phyloP scores from a whole-genome alignment of 139 green algal genomes.

The Ulvella scutata region DNA sequence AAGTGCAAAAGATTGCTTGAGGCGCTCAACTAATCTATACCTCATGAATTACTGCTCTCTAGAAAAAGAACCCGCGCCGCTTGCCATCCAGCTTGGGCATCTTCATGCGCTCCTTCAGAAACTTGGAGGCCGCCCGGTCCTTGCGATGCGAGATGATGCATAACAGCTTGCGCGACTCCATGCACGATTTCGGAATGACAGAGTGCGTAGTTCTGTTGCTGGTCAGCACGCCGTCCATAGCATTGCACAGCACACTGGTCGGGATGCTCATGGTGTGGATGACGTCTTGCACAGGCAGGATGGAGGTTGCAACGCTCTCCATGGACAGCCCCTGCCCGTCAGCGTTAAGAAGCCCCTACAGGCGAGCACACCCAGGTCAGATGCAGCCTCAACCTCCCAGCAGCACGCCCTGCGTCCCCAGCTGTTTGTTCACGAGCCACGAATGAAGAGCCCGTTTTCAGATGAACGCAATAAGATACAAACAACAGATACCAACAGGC shows the following conservation, averaged over 20 bases:
- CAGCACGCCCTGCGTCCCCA: too few relatives aligned
- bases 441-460: too few relatives aligned
- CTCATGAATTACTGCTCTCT: too few relatives aligned
- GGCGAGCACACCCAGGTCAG: too few relatives aligned
- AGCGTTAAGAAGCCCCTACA: not conserved
- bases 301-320: not conserved
- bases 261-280: constrained; percentile 1
- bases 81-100: constrained; percentile 1
- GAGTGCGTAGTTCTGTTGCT: not conserved
- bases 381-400: too few relatives aligned
- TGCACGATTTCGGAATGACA: not conserved
- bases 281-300: not conserved
- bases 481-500: too few relatives aligned
- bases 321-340: not conserved
- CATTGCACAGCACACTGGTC: not conserved
- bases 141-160: not conserved
- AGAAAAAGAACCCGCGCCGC: not conserved
- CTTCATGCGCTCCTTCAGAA: not conserved
- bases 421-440: too few relatives aligned
- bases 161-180: not conserved
- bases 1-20: too few relatives aligned
- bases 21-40: too few relatives aligned
- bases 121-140: not conserved
- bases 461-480: too few relatives aligned
- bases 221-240: not conserved